Conservation (phyloP, 1,139 yeast species). For the Taiozyma sp. region DNA sequence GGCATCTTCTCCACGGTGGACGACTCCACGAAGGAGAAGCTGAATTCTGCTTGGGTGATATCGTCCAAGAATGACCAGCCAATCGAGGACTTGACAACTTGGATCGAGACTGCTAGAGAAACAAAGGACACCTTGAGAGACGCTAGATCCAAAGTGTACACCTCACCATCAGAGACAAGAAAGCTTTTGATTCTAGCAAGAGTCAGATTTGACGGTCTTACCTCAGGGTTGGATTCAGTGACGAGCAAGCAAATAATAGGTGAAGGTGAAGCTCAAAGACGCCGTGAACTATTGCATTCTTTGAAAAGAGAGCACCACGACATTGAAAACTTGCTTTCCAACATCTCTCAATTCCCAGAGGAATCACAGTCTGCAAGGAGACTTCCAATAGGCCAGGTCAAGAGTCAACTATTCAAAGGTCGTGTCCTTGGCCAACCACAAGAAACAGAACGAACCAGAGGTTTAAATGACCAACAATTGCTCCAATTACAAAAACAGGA, state of each 20-base stretch:
- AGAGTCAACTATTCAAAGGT: conserved; percentile 20
- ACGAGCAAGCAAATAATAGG: conserved; percentile 25
- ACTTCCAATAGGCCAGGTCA: background rate
- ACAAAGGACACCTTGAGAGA: conserved; percentile 29
- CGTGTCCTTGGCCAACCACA: conserved; percentile 54
- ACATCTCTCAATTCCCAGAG: conserved; percentile 10
- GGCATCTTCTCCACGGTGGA: conserved; percentile 17
- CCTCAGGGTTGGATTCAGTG: conserved; percentile 23
- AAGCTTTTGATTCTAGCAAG: conserved; percentile 26
- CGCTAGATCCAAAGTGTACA: conserved; percentile 23
- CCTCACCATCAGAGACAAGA: conserved; percentile 23
- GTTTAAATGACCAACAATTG: conserved; percentile 51
- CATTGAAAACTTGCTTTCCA: conserved; percentile 23
- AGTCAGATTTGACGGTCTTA: conserved; percentile 26
- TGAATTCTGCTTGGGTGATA: conserved; percentile 17
- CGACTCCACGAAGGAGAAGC: conserved; percentile 9
- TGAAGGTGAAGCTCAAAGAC: conserved; percentile 36
- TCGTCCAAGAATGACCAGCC: conserved; percentile 17
- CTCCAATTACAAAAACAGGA: conserved; percentile 57
- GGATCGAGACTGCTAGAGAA: conserved; percentile 34
- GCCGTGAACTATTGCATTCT: conserved; percentile 35
- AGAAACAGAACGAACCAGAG: conserved; percentile 64
- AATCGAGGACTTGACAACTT: conserved; percentile 21
- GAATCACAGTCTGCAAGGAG: background rate
- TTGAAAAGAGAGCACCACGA: conserved; percentile 32